These are phyloP conservation scores for Gossypium bickii DNA, from an alignment of 345 rosid species.

Conservation along the genomic window DNA sequence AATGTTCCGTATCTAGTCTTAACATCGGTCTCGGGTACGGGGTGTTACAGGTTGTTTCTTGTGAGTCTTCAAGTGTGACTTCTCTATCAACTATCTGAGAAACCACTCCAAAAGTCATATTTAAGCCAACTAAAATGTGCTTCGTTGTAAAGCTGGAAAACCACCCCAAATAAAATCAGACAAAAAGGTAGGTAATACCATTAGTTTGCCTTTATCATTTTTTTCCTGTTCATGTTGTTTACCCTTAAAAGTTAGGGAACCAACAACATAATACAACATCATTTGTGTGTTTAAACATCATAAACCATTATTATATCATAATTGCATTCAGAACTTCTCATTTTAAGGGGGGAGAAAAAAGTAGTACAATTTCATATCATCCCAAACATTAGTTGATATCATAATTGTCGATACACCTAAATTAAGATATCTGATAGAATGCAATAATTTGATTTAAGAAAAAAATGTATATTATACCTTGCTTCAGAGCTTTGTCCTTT, in stretches of 20 bases:
- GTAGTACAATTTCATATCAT: background rate
- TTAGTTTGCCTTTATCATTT: background rate
- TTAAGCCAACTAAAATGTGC: slow-evolving; percentile 59
- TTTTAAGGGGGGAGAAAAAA: background rate
- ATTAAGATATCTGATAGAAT: background rate
- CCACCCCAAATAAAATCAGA: slow-evolving; percentile 10
- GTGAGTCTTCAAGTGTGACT: slow-evolving; percentile 23
- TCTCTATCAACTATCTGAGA: slow-evolving; percentile 28
- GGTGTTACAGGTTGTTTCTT: slow-evolving; percentile 11
- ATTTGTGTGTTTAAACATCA: background rate
- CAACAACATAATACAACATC: background rate
- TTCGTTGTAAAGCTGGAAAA: slow-evolving; percentile 67
- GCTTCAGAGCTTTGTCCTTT: slow-evolving; percentile 63
- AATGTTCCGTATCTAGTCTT: too few species aligned
- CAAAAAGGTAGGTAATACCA: background rate
- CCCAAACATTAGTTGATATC: background rate
- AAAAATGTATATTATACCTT: slow-evolving; percentile 38
- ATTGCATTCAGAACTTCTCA: background rate
- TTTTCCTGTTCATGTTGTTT: background rate
- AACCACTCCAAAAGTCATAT: slow-evolving; percentile 48
- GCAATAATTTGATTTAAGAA: slow-evolving; percentile 5
- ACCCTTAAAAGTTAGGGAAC: background rate
- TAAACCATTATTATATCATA: background rate
- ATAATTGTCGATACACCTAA: background rate
- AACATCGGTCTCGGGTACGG: too few species aligned